Evolutionary conservation across 2,329 filamentous ascomycete species (phyloP), one percentile per base, ranked within the genome.

Genomic region (Nannizzia gypsea): DNA sequence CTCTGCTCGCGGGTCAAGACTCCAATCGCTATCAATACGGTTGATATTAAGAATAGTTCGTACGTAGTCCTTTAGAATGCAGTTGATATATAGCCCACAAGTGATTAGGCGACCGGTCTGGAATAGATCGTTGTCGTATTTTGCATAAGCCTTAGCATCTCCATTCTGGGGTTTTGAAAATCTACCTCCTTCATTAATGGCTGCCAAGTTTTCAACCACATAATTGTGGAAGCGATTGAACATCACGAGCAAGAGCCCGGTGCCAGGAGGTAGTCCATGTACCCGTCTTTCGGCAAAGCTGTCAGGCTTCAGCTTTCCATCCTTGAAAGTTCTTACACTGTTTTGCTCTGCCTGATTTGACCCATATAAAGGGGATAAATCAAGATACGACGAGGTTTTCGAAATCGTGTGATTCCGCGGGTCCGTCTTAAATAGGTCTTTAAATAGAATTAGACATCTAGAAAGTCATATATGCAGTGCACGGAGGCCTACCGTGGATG

Each of bases 341-440:
- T 66, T 59, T 42, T 77, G 74, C 60, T 71, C 69, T 28, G 70
- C 67, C 2, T 64, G 42, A 3, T 64, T 73, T 54, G 63, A 70
- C 1, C 77, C 77, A 62, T 79, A 79, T 0, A 79, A 63, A 0
- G 77, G 76, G 2, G 74, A 69, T 0, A 80, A 65, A 58, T 80
- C 77, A 8, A 79, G 67, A 60, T 79, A 80, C 0, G 77, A 80
- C 0, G 77, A 78, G 0, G 67, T 74, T n/a, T 74, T 71, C 54
- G 58, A 66, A 63, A 64, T 71, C 65, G 64, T 73, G 63, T 31
- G 67, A 69, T 73, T 69, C 8, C 52, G 52, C 6, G 63, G 59
- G 58, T 73, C 69, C 1, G 70, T 76, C 34, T 73, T 70, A 63
- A 79, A 79, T 42, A 79, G 72, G 62, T 79, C 68, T 67, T 83